phyloP scores from a whole-genome alignment of 176 grass and related monocot species.

The maize (Zea mays) region DNA sequence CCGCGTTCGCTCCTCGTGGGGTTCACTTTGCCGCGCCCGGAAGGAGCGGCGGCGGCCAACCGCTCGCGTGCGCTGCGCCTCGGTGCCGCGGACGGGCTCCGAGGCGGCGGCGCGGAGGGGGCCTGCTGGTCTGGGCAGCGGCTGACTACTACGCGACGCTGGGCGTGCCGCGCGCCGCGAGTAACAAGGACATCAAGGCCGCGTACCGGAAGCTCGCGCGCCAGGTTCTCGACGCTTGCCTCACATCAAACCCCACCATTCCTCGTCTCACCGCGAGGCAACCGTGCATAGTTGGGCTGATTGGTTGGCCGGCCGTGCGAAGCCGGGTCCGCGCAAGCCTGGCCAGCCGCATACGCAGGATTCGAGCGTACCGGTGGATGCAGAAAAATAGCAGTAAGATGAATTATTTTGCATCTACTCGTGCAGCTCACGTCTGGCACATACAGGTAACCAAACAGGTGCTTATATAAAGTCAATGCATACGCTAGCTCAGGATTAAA shows the following conservation, averaged over 20 bases:
- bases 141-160: conserved; percentile 90
- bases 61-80: conserved; percentile 45
- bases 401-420: too few species aligned
- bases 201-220: conserved; percentile 93
- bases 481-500: too few species aligned
- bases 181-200: conserved; percentile 88
- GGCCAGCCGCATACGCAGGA: too few species aligned
- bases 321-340: too few species aligned
- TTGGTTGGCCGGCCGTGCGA: too few species aligned
- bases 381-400: too few species aligned
- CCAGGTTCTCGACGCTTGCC: conserved; percentile 64
- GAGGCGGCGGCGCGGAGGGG: conserved; percentile 10
- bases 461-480: too few species aligned
- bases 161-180: conserved; percentile 73
- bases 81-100: neutral
- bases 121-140: conserved; percentile 53
- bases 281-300: neutral
- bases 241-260: neutral
- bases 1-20: conserved; percentile 31
- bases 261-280: neutral
- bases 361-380: too few species aligned
- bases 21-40: conserved; percentile 29
- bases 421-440: too few species aligned
- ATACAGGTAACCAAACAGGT: too few species aligned
- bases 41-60: conserved; percentile 26